Base-by-base conservation (phyloP, 108 stramenopile genomes). In the Chaetoceros muelleri region DNA sequence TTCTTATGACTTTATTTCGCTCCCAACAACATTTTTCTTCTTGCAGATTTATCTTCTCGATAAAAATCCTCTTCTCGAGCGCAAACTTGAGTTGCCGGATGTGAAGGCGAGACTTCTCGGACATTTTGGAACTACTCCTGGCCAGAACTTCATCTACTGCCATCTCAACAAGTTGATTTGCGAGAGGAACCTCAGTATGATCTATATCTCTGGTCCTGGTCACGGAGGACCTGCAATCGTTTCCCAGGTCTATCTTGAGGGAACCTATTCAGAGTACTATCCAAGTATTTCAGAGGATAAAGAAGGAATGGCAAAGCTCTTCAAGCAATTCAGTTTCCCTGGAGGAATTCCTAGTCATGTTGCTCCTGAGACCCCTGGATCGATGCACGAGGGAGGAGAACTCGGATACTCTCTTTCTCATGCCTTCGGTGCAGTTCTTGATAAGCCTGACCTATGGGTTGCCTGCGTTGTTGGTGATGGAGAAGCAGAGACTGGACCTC, bases 301-400 rank as follows among this genome's bases (percentile, higher is more conserved):
- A 28, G 2, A 20, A 17, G 62, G 62, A n/a, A 54, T 64, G 55
- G 62, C 52, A 17, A 55, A 56, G 29, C 53, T 64, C 18, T 64
- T 64, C 55, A 64, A 64, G 28, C 62, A 64, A 48, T 64, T 64
- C 26, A 34, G 29, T 28, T 64, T 64, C 40, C 62, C 62, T 22
- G 62, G 62, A 17, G 62, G 62, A 24, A 56, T 64, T 48, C 62
- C 62, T 13, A 30, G 28, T 26, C 62, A 64, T 40, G 62, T 57
- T 23, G 62, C 62, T 23, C 62, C 62, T 26, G 62, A 64, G 30
- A 64, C 62, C 16, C 62, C 62, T 24, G 62, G 62, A 46, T 56
- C 55, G 52, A 64, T 64, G 54, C 62, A 64, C 55, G 62, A 64
- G 45, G 62, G 62, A 18, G 62, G 62, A 2, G 62, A 64, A 48